Evolutionary conservation across 2,329 filamentous ascomycete genomes (phyloP), one percentile per base, ranked within the genome.

Genomic region (Zopfia rhizophila): DNA sequence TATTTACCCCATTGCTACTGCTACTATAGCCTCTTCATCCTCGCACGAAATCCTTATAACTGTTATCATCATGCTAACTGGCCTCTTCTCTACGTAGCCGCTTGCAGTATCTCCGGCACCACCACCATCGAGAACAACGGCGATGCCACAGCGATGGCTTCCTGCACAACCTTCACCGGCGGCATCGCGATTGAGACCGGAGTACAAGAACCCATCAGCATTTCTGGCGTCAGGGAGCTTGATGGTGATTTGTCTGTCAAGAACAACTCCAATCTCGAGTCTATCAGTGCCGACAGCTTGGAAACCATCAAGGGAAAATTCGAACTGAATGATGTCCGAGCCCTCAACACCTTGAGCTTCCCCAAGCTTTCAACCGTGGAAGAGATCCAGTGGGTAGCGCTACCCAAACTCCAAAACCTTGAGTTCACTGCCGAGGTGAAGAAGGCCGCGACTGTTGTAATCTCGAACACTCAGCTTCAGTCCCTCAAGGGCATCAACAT

Each of bases 401-500:
- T 97, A 29, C 86, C 86, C 52, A 77, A 78, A 56, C 78, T 90
- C 27, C 78, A 82, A 63, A 63, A 68, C 23, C 75, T 90, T 31
- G 75, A 74, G 45, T 88, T 90, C 76, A 75, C 78, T 73, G 67
- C 81, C 78, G 69, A 82, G 75, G 79, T 97, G 63, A 84, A 81
- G 61, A 78, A 84, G 71, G 89, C 89, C 49, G 77, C 76, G 55
- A 82, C 77, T 54, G 82, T 99, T 60, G 75, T 78, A 60, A 92
- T 99, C 70, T 83, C 85, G 75, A 94, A 99, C 79, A 99, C 94
- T 38, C 85, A 87, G 74, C 83, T 99, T 61, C 82, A 78, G 70
- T 85, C 82, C 57, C 83, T 99, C 49, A 80, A 87, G 58, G 91
- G 91, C 67, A 89, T 99, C 71, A 88, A 91, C 70, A 81, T 97